Evolutionary conservation across 805 yeast genomes (phyloP), one percentile per base, ranked within the genome.

Genomic region (Ogataea methanolica): DNA sequence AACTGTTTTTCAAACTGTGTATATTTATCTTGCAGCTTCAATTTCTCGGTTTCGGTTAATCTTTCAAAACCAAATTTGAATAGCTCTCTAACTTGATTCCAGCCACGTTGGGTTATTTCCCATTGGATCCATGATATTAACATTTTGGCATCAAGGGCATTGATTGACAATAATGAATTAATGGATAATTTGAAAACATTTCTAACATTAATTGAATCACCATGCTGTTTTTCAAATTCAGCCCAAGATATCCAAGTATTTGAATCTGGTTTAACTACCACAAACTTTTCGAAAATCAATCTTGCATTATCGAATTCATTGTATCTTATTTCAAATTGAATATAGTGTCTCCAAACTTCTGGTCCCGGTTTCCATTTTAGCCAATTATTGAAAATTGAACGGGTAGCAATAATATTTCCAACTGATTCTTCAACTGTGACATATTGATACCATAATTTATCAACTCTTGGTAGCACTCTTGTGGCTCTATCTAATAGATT

Each of bases 391-490:
- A 84, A 91, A 6, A 92, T 72, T 14, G 67, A 64, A 43, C 96
- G 67, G 2, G 84, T 84, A 7, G 83, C 82, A 5, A 69, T 62
- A 37, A 79, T 67, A 58, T 88, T 81, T 36, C 81, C 82, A 23
- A 89, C 66, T 0, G 85, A 75, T 65, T 90, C 97, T 64, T 90
- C 97, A 16, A 91, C 76, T 41, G 85, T 82, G 7, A 87, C 82
- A 59, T 88, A 90, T 50, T 82, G 75, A 60, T 79, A 87, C 97
- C 98, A 92, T 19, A 92, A 67, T 62, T 91, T 91, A 57, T 85
- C 91, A 4, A 85, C 82, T 23, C 88, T 71, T 0, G 98, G 98
- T 23, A 91, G 68, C 0, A 80, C 64, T 2, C 81, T 75, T 0
- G 86, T 82, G 0, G 89, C 95, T 39, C 97, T 70, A 44, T 89